phyloP scores from a whole-genome alignment of 2,329 filamentous ascomycete species.

The Scleromitrula shiraiana region DNA sequence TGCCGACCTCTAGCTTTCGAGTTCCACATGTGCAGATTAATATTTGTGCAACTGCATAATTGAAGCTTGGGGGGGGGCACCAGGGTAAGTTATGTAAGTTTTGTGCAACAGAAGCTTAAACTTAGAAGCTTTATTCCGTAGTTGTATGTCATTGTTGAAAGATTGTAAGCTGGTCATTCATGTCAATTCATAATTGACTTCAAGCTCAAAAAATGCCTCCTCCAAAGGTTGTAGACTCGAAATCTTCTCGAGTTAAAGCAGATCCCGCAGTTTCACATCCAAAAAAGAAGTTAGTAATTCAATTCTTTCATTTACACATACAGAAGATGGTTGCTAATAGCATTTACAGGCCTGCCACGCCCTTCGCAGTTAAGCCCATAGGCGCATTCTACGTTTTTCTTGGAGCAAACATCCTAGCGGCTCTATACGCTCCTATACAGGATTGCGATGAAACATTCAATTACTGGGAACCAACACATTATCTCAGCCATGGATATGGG shows the following conservation, averaged over 20 bases:
- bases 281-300: conserved; percentile 19
- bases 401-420: conserved; percentile 64
- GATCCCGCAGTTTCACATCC: conserved; percentile 10
- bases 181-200: background rate
- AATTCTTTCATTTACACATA: background rate
- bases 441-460: conserved; percentile 99
- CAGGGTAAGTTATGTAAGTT: background rate
- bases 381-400: conserved; percentile 76
- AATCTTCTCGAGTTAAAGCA: background rate
- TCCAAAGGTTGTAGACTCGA: background rate
- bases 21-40: no score
- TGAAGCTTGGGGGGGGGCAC: background rate
- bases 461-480: conserved; percentile 97
- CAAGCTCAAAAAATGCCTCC: conserved; percentile 3
- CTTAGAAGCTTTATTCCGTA: background rate
- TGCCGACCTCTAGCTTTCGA: no score
- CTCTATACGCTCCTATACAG: conserved; percentile 81
- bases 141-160: background rate
- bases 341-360: conserved; percentile 34
- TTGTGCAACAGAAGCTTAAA: background rate
- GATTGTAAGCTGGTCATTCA: background rate
- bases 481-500: conserved; percentile 84
- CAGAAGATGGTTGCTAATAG: background rate
- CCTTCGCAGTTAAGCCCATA: conserved; percentile 62
- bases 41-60: background rate